These are phyloP conservation scores for Tricholoma saponaceum DNA, from an alignment of 768 basidiomycete genomes.

Conservation along the genomic window DNA sequence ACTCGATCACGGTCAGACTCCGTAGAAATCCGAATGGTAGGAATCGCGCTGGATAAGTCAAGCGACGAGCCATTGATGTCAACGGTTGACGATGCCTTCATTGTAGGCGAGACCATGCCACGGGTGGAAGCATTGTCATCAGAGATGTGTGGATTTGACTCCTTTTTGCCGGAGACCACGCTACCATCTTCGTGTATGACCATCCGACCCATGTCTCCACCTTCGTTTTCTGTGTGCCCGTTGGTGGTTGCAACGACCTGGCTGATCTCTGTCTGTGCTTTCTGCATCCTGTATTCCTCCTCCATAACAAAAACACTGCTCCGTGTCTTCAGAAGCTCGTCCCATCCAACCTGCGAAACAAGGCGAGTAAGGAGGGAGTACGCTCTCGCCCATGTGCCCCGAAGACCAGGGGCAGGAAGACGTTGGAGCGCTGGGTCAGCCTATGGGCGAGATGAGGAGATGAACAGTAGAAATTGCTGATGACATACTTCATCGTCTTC, in stretches of 20 bases:
- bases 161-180: constrained; percentile 24
- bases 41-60: constrained; percentile 28
- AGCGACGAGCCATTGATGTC: constrained; percentile 22
- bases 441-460: constrained; percentile 27
- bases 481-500: constrained; percentile 76
- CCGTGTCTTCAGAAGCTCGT: constrained; percentile 93
- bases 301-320: constrained; percentile 99
- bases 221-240: constrained; percentile 16
- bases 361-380: constrained; percentile 88
- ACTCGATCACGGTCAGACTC: constrained; percentile 54
- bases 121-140: constrained; percentile 74
- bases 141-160: constrained; percentile 17
- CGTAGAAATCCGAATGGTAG: constrained; percentile 75
- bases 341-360: constrained; percentile 96
- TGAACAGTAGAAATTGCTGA: background rate
- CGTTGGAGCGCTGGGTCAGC: constrained; percentile 92
- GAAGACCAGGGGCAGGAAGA: constrained; percentile 90
- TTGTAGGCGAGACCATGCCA: constrained; percentile 47
- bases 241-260: constrained; percentile 25
- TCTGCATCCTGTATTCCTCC: constrained; percentile 98
- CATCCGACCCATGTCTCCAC: constrained; percentile 28
- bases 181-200: constrained; percentile 68
- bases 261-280: constrained; percentile 70
- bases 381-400: constrained; percentile 95
- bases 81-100: constrained; percentile 20